These are phyloP conservation scores for Melanogaster broomeanus DNA, from an alignment of 768 basidiomycete species.

Conservation along the genomic window DNA sequence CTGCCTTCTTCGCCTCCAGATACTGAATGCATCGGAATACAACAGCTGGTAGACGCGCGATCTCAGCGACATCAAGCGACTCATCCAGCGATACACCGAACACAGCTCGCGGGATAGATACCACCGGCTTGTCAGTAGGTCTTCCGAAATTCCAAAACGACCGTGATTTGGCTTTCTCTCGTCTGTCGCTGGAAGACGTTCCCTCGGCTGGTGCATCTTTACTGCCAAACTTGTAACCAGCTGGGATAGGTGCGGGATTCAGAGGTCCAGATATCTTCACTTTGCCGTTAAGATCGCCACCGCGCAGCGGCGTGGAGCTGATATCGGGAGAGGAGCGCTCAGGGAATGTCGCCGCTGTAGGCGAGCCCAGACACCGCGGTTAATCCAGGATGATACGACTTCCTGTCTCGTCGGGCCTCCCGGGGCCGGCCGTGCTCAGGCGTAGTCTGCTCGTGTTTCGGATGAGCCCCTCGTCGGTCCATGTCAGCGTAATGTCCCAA, in stretches of 20 bases:
- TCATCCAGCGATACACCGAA: conserved; percentile 90
- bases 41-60: conserved; percentile 90
- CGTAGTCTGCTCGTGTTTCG: conserved; percentile 45
- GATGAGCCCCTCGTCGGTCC: conserved; percentile 34
- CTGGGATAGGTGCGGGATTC: conserved; percentile 81
- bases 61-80: conserved; percentile 83
- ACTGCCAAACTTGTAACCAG: conserved; percentile 86
- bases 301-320: conserved; percentile 46
- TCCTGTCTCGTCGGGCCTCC: conserved; percentile 53
- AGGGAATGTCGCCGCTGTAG: conserved; percentile 36
- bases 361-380: conserved; percentile 50
- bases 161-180: conserved; percentile 90
- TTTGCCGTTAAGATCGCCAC: conserved; percentile 59
- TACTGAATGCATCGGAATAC: conserved; percentile 96
- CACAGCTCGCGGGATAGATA: conserved; percentile 65
- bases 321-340: conserved; percentile 52
- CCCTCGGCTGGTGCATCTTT: conserved; percentile 60
- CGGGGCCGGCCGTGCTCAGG: conserved; percentile 56
- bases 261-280: conserved; percentile 90
- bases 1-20: conserved; percentile 90
- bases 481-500: conserved; percentile 79
- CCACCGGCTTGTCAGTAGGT: conserved; percentile 45
- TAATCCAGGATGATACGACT: conserved; percentile 65
- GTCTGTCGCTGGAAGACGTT: conserved; percentile 58
- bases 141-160: conserved; percentile 93